Evolutionary conservation across 2,329 filamentous ascomycete species (phyloP), one percentile per base, ranked within the genome.

Genomic region (Ciborinia camelliae): DNA sequence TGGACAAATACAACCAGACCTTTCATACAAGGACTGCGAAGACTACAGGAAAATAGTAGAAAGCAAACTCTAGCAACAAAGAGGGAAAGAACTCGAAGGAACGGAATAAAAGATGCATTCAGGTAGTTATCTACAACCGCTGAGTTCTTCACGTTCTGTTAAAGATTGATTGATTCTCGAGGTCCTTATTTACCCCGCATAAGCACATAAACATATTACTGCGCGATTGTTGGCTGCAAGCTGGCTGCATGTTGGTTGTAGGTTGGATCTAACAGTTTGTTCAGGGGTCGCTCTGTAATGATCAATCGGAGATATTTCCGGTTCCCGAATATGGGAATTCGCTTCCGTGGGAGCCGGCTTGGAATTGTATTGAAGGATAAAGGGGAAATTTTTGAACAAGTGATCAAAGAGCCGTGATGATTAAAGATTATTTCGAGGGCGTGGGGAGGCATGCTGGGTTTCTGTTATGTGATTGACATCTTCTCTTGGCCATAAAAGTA

Each of bases 191-290:
- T n/a, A n/a, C n/a, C n/a, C n/a, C n/a, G n/a, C n/a, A n/a, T n/a
- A n/a, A n/a, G n/a, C 10, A 23, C n/a, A n/a, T n/a, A 3, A 52
- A 0, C 10, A 18, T 2, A 23, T 9, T 32, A 6, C 10, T n/a
- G 50, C 4, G n/a, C 1, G 5, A 23, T 0, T 32, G 5, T 4
- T 14, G n/a, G 10, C 35, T 14, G 10, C 7, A 52, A 30, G 5
- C 2, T 14, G n/a, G 10, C 35, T 14, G 10, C 7, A 52, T 35
- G 2, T 32, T 4, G 4, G 20, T 52, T 37, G 18, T 9, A 32
- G 20, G 32, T 23, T n/a, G 14, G 4, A 9, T 23, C 4, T 10
- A 35, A 35, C 20, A 15, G 7, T 23, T 23, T 35, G 0, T 20
- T 35, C 2, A 10, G 8, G 28, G 32, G 8, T 20, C 2, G 5